Evolutionary conservation across 805 yeast species (phyloP), one percentile per base, ranked within the genome.

Genomic region (Clavispora fructus): DNA sequence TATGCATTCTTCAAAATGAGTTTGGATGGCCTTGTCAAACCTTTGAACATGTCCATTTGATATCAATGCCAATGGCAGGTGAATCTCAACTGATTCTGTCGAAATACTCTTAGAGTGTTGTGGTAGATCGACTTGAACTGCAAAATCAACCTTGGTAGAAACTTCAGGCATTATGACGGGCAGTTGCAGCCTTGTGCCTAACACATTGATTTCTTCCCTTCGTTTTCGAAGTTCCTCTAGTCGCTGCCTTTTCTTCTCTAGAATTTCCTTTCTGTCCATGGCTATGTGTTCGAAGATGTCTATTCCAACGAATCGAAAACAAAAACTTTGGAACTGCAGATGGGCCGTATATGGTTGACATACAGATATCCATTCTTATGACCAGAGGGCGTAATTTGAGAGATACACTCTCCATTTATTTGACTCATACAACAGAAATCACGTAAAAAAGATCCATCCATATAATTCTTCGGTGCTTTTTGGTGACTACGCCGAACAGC

Each of bases 221-320:
- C 64, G 45, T 43, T 55, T 61, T 47, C 58, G 57, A 29, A 61
- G 57, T 46, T 61, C 63, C 43, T 50, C 56, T 32, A 61, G 59
- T 48, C 75, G 58, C 55, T 63, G 69, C 38, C 73, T 56, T 47
- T 71, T 71, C 51, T 69, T 68, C 46, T 71, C 74, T 27, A 71
- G 56, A 41, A 68, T 53, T 14, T 67, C 53, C 48, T 66, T 73
- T 49, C 74, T 54, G 46, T 67, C 71, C 69, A 64, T 65, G 12
- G 38, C n/a, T 26, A 25, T n/a, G 25, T 33, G 37, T n/a, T 9
- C 13, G 37, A 16, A 14, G 35, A 31, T 6, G 35, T 29, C 13
- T 8, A 17, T 27, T 8, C 12, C 16, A 14, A 12, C 32, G 7
- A 13, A n/a, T 12, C 19, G 13, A 27, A 17, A 33, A 31, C 35